A percentile compares a stretch with the other conserved stretches of the same genome.
phyloP scores from a whole-genome alignment of 495 filamentous ascomycete genomes.

The Aspergillus nanangensis region DNA sequence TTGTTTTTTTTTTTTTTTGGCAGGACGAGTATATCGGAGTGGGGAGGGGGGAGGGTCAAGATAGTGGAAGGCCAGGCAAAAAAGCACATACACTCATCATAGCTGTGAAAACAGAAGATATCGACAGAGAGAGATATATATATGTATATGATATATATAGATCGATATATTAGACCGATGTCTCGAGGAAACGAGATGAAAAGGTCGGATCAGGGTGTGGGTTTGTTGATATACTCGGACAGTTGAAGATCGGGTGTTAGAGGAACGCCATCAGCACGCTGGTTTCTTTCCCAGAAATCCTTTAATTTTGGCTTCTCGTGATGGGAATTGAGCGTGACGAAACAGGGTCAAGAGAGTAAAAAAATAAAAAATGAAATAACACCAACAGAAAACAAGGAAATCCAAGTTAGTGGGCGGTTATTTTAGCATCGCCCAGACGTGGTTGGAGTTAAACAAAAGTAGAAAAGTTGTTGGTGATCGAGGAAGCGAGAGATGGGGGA shows the following conservation, averaged over 20 bases:
- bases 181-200: not conserved
- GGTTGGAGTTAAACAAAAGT: too few species aligned
- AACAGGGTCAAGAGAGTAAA: not conserved
- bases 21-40: not conserved
- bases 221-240: not conserved
- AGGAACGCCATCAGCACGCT: not conserved
- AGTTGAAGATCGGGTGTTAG: not conserved
- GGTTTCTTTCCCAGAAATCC: not conserved
- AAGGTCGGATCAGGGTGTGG: not conserved
- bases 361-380: not conserved
- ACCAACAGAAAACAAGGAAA: not conserved
- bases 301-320: not conserved
- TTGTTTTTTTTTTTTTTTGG: not conserved
- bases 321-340: not conserved
- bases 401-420: too few species aligned
- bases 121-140: too few species aligned
- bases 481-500: not conserved
- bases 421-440: too few species aligned
- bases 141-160: too few species aligned
- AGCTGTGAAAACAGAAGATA: not conserved
- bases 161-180: not conserved
- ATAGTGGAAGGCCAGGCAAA: not conserved
- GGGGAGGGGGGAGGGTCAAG: not conserved
- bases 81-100: slow-evolving; percentile 9
- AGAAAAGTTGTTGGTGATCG: not conserved